Conservation (phyloP, 1,139 yeast genomes). For the Scheffersomyces segobiensis region DNA sequence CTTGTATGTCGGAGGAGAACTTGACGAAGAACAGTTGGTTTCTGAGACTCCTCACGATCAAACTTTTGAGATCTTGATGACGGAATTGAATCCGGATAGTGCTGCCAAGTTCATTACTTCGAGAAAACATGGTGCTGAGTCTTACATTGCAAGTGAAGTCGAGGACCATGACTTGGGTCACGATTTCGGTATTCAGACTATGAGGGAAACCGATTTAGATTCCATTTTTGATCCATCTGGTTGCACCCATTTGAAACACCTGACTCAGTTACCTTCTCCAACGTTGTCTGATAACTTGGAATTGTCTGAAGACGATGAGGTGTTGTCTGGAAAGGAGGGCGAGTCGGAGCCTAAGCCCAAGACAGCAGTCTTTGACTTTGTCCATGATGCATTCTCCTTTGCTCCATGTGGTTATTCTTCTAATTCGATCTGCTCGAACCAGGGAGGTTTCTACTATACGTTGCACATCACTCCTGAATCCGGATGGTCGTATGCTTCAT, state of each 20-base stretch:
- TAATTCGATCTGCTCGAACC: constrained; percentile 64
- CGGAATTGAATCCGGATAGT: constrained; percentile 63
- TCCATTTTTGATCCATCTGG: constrained; percentile 46
- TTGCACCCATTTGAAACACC: constrained; percentile 16
- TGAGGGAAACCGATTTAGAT: constrained; percentile 62
- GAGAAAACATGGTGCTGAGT: constrained; percentile 52
- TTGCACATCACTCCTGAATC: constrained; percentile 92
- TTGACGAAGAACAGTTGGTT: constrained; percentile 7
- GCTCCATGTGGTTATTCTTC: constrained; percentile 97
- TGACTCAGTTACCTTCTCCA: constrained; percentile 40
- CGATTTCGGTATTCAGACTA: constrained; percentile 66
- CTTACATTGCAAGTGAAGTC: constrained; percentile 20
- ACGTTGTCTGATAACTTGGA: constrained; percentile 27
- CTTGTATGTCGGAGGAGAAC: constrained; percentile 63
- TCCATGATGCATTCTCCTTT: constrained; percentile 88
- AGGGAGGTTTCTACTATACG: constrained; percentile 73
- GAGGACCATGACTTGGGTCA: constrained; percentile 77
- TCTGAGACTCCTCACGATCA: constrained; percentile 46
- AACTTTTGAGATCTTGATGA: constrained; percentile 90
- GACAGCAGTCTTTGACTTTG: constrained; percentile 20
- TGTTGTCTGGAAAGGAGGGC: constrained; percentile 4
- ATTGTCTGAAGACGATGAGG: constrained; percentile 17
- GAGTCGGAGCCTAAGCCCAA: background rate
- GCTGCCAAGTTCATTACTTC: constrained; percentile 64
- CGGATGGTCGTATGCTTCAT: constrained; percentile 95